Evolutionary conservation across 2,329 filamentous ascomycete species (phyloP).

Genomic region (Aspergillus floridensis): DNA sequence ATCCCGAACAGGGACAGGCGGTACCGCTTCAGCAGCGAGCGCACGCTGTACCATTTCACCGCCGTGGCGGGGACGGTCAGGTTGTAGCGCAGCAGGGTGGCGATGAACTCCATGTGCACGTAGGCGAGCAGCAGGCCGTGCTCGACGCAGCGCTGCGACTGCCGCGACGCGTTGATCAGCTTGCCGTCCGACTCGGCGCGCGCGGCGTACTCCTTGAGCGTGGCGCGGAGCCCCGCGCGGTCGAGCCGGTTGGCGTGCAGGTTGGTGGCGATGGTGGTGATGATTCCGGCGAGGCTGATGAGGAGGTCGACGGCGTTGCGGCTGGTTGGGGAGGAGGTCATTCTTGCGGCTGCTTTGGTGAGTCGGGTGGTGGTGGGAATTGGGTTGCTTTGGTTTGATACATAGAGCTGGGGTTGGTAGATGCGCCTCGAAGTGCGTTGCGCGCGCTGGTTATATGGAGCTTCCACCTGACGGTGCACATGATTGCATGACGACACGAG

Average conservation of each 20-base stretch:
- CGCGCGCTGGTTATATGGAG: no score
- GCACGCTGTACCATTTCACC: conserved; percentile 15
- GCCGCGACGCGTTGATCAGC: conserved; percentile 13
- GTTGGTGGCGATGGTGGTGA: conserved; percentile 10
- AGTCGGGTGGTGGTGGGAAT: background rate
- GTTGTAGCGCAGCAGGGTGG: conserved; percentile 11
- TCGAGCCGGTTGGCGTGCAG: conserved; percentile 13
- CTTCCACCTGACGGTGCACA: background rate
- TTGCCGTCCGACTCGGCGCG: conserved; percentile 17
- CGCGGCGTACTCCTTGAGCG: conserved; percentile 17
- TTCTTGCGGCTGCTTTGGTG: no score
- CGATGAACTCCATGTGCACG: conserved; percentile 14
- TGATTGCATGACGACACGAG: background rate
- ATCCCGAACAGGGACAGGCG: conserved; percentile 9
- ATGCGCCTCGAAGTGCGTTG: no score
- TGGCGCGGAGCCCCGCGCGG: conserved; percentile 12
- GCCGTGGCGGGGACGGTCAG: conserved; percentile 11
- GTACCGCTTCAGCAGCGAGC: conserved; percentile 10
- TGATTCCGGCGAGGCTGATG: background rate
- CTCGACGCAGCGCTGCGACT: conserved; percentile 6
- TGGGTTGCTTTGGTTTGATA: background rate
- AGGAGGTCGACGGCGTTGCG: conserved; percentile 7
- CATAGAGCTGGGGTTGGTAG: background rate
- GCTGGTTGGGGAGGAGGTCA: background rate
- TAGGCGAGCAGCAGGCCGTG: conserved; percentile 15